phyloP scores from a whole-genome alignment of 768 basidiomycete genomes.

The Hygrophorus pudorinus region DNA sequence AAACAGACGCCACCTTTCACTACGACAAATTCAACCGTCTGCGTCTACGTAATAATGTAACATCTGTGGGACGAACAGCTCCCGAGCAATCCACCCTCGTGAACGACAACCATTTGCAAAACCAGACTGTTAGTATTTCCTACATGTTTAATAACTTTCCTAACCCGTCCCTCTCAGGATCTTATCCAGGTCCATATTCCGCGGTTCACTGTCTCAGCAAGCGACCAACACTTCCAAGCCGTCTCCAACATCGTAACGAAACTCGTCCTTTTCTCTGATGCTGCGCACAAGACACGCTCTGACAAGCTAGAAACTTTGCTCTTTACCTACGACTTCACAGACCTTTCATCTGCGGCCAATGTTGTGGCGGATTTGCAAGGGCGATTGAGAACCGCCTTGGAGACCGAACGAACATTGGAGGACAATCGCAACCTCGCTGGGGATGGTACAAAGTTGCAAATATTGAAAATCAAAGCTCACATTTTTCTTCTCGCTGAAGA shows the following conservation, averaged over 20 bases:
- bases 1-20: slow-evolving; percentile 75
- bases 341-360: slow-evolving; percentile 57
- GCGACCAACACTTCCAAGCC: slow-evolving; percentile 69
- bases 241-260: slow-evolving; percentile 84
- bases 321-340: slow-evolving; percentile 83
- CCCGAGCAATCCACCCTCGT: slow-evolving; percentile 26
- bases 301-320: slow-evolving; percentile 75
- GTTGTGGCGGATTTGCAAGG: slow-evolving; percentile 67
- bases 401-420: slow-evolving; percentile 35
- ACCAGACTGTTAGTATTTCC: slow-evolving; percentile 43
- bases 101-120: slow-evolving; percentile 41
- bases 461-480: slow-evolving; percentile 63
- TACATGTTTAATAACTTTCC: background rate
- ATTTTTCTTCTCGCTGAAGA: slow-evolving; percentile 66
- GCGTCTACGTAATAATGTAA: slow-evolving; percentile 64
- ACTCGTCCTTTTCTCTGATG: slow-evolving; percentile 84
- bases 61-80: slow-evolving; percentile 33
- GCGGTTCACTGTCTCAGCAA: slow-evolving; percentile 79
- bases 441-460: slow-evolving; percentile 40
- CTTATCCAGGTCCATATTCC: slow-evolving; percentile 75
- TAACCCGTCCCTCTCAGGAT: slow-evolving; percentile 44
- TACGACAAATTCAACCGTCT: slow-evolving; percentile 95
- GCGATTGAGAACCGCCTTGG: slow-evolving; percentile 55
- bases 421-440: slow-evolving; percentile 28
- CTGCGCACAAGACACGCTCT: slow-evolving; percentile 65